These are phyloP conservation scores for Aspergillus haitiensis DNA, from an alignment of 495 filamentous ascomycete species.

Conservation along the genomic window DNA sequence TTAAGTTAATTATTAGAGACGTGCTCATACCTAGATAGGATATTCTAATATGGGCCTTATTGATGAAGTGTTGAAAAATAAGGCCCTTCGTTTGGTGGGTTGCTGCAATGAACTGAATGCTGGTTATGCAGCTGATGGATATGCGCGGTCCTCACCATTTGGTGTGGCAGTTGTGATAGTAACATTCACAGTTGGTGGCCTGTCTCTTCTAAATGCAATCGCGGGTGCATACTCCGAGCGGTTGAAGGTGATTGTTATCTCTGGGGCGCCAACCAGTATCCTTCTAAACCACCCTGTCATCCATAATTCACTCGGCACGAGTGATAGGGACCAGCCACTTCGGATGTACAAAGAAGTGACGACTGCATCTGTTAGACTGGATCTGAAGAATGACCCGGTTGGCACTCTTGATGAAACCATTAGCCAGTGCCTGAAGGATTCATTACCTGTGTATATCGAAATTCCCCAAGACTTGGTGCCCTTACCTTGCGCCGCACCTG, in stretches of 20 bases:
- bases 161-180: constrained; percentile 67
- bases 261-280: constrained; percentile 42
- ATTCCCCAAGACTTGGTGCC: not conserved
- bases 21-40: constrained; percentile 32
- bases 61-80: constrained; percentile 56
- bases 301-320: constrained; percentile 1
- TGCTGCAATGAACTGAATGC: constrained; percentile 74
- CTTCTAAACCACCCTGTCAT: not conserved
- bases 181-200: constrained; percentile 73
- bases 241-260: constrained; percentile 72
- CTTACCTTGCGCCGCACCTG: not conserved
- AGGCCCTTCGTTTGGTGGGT: constrained; percentile 64
- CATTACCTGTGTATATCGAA: constrained; percentile 16
- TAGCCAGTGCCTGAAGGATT: constrained; percentile 3
- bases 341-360: constrained; percentile 11
- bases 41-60: constrained; percentile 67
- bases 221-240: constrained; percentile 67
- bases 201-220: constrained; percentile 65
- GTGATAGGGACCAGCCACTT: constrained; percentile 9
- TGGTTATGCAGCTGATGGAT: constrained; percentile 77
- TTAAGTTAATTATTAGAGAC: not conserved
- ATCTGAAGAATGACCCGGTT: not conserved
- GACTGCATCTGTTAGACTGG: constrained; percentile 4
- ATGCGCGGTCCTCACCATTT: constrained; percentile 56
- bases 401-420: constrained; percentile 2